Percentiles rank a stretch among this genome's conserved stretches.
Conservation (phyloP, 202 grass and related monocot species). For the Zizania palustris region DNA sequence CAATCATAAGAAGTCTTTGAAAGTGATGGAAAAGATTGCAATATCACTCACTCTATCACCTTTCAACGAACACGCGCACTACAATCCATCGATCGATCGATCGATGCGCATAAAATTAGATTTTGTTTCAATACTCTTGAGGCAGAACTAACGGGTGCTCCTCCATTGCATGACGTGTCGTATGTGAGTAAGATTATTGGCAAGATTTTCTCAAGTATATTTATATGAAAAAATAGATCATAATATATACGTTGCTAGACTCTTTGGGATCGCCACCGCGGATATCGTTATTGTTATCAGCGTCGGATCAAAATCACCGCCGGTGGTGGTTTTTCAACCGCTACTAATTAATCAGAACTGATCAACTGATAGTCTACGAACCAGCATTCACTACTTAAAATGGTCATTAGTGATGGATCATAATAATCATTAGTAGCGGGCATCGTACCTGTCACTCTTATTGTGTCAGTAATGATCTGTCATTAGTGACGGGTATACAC, state of each 20-base stretch:
- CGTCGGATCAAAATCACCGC: too few relatives aligned
- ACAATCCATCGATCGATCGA: conserved; percentile 10
- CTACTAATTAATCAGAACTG: too few relatives aligned
- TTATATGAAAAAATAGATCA: neutral
- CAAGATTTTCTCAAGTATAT: neutral
- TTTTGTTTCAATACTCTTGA: conserved; percentile 32
- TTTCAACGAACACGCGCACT: conserved; percentile 48
- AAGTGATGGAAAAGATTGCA: conserved; percentile 41
- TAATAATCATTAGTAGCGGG: too few relatives aligned
- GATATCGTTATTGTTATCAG: too few relatives aligned
- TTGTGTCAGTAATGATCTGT: too few relatives aligned
- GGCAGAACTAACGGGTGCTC: neutral
- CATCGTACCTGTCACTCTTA: too few relatives aligned
- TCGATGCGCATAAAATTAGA: conserved; percentile 6
- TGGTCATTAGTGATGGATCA: too few relatives aligned
- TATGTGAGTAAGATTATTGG: neutral
- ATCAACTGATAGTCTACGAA: too few relatives aligned
- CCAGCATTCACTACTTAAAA: too few relatives aligned
- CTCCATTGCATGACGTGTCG: neutral
- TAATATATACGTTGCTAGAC: neutral
- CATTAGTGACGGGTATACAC: too few relatives aligned
- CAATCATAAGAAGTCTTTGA: conserved; percentile 56
- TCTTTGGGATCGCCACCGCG: too few relatives aligned
- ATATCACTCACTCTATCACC: conserved; percentile 36
- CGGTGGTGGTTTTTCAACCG: too few relatives aligned